These are phyloP conservation scores for Xerocomellus chrysenteron DNA, from an alignment of 768 basidiomycete species.

Conservation along the genomic window DNA sequence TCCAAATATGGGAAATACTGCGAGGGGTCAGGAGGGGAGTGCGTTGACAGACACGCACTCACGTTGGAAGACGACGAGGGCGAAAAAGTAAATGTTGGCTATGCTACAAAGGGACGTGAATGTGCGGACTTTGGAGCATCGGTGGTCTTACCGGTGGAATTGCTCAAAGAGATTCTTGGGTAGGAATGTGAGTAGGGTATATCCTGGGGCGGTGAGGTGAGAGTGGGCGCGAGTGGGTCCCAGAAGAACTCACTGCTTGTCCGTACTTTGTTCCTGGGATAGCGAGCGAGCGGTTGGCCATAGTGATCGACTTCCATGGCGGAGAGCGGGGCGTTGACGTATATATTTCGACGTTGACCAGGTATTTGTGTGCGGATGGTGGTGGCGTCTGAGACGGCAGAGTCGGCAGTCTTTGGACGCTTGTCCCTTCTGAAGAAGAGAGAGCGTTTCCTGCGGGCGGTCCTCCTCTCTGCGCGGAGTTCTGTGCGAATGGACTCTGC, in stretches of 20 bases:
- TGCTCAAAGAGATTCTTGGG: conserved; percentile 96
- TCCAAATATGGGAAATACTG: conserved; percentile 90
- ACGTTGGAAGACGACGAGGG: conserved; percentile 80
- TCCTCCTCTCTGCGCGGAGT: conserved; percentile 55
- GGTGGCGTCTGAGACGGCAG: conserved; percentile 30
- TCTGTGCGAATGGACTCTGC: conserved; percentile 85
- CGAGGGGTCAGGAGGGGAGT: conserved; percentile 7
- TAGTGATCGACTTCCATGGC: conserved; percentile 61
- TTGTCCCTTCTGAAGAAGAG: conserved; percentile 62
- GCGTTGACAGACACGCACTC: conserved; percentile 19
- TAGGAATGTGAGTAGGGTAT: conserved; percentile 85
- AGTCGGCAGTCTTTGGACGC: conserved; percentile 33
- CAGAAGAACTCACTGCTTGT: conserved; percentile 73
- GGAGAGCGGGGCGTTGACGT: conserved; percentile 73
- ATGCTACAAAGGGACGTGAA: conserved; percentile 44
- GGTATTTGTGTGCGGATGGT: conserved; percentile 35
- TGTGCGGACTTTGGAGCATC: not conserved
- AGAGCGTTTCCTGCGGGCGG: conserved; percentile 46
- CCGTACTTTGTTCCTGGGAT: conserved; percentile 89
- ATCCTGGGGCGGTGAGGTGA: conserved; percentile 51
- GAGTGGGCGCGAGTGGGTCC: not conserved
- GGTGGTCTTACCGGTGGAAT: conserved; percentile 68
- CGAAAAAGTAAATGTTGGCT: conserved; percentile 91
- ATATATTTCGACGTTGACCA: conserved; percentile 69
- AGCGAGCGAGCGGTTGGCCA: conserved; percentile 79